These are phyloP conservation scores for Solanum neorickii DNA, from an alignment of 257 asterid species.

Conservation along the genomic window DNA sequence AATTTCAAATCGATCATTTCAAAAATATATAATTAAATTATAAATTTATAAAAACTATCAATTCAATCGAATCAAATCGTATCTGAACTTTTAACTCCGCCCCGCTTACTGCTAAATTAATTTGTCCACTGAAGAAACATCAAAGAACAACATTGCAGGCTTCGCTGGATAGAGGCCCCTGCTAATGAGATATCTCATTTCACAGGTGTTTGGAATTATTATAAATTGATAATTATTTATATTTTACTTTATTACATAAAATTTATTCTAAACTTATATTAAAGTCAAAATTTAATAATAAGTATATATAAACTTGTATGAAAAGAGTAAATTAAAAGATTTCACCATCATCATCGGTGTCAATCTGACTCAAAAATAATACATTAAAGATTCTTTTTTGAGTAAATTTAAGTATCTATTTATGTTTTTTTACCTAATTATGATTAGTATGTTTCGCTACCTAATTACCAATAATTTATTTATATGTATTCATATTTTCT, in stretches of 20 bases:
- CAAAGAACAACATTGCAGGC: neutral
- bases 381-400: neutral
- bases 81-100: neutral
- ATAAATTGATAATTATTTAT: neutral
- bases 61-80: neutral
- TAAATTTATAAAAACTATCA: neutral
- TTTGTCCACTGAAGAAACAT: neutral
- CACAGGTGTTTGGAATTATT: neutral
- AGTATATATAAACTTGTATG: neutral
- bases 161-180: neutral
- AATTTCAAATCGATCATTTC: neutral
- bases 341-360: neutral
- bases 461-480: neutral
- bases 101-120: neutral
- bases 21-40: neutral
- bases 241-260: neutral
- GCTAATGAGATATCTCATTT: neutral
- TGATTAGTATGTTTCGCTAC: neutral
- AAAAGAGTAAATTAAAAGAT: neutral
- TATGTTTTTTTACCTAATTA: neutral
- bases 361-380: neutral
- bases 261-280: neutral
- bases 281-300: neutral
- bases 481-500: neutral
- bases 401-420: too few relatives aligned